A percentile compares a stretch with the other conserved stretches of the same genome.
phyloP scores from a whole-genome alignment of 2,329 filamentous ascomycete species.

The Colletotrichum cereale region DNA sequence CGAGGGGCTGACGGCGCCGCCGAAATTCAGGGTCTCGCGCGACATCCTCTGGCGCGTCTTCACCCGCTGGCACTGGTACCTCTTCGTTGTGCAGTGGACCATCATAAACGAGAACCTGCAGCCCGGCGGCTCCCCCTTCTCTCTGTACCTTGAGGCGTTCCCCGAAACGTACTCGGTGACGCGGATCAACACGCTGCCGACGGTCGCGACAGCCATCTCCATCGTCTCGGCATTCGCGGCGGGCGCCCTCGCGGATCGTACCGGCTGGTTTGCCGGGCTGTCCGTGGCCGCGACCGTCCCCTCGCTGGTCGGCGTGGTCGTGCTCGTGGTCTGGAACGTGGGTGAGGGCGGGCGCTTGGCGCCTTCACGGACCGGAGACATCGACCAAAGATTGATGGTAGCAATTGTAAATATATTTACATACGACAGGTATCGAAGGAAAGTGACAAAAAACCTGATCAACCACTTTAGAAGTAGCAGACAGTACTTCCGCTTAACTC shows the following conservation, averaged over 20 bases:
- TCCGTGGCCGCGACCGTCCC: constrained; percentile 49
- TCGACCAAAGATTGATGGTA: not conserved
- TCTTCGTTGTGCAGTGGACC: constrained; percentile 53
- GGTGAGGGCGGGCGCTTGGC: constrained; percentile 52
- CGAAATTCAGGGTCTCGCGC: constrained; percentile 48
- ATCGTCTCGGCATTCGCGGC: constrained; percentile 51
- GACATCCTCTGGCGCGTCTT: constrained; percentile 54
- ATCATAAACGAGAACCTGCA: constrained; percentile 54
- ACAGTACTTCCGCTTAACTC: not conserved
- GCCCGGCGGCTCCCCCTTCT: constrained; percentile 52
- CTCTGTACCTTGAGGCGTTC: constrained; percentile 55
- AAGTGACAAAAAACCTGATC: not conserved
- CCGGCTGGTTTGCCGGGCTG: constrained; percentile 52
- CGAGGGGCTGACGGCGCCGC: constrained; percentile 46
- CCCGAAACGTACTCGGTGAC: constrained; percentile 52
- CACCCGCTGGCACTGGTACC: constrained; percentile 55
- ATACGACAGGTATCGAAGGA: not conserved
- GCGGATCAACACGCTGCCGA: constrained; percentile 57
- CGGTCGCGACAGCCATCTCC: constrained; percentile 53
- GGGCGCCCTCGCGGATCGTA: constrained; percentile 50
- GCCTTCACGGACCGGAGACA: constrained; percentile 46
- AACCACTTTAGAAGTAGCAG: not conserved
- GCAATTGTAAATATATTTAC: not conserved
- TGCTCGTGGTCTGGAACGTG: constrained; percentile 53
- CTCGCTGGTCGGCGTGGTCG: constrained; percentile 48